Base-by-base conservation (phyloP, 305 asterid genomes). In the Euphrasia arctica region DNA sequence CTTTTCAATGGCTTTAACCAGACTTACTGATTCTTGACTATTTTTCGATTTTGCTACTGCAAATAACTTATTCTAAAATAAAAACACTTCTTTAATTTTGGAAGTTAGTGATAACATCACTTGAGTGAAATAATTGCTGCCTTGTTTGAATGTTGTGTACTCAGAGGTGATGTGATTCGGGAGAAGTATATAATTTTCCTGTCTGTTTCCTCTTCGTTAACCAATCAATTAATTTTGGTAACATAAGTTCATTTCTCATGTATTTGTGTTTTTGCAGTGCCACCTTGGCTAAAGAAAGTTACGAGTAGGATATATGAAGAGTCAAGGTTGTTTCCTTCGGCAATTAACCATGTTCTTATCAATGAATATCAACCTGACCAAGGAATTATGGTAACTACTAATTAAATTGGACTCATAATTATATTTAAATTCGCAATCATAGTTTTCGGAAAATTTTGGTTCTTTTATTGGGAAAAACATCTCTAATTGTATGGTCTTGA, bases 301-400 rank as follows among this genome's bases (percentile, higher is more conserved):
- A 86, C 98, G 1, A 65, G 68, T 55, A 85, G 82, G 79, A 83
- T 91, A 69, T 74, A 8, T 12, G 81, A 85, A 65, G 82, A 80
- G 50, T 78, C 87, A 15, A 67, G 77, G 70, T 54, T 89, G 79
- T 90, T 87, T 71, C 95, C 96, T 4, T 80, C 95, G 22, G 78
- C 81, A 31, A 85, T 91, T 70, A 91, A 91, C 77, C 98, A 91
- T 36, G 95, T 91, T 72, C 95, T 91, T 51, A 89, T 91, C 78
- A 91, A 91, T 42, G 96, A 91, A 77, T 91, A 91, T 80, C 87
- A 81, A 57, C 83, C 91, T 48, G 72, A 79, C 77, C 98, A 92
- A 78, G 98, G 98, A 65, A 89, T 92, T 60, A 87, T 92, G 98
- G 97, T 91, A 66, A 41, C 76, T 73, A 22, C 65, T 57, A 43